phyloP scores from a whole-genome alignment of 768 basidiomycete species.

The Pleurotus platypus region DNA sequence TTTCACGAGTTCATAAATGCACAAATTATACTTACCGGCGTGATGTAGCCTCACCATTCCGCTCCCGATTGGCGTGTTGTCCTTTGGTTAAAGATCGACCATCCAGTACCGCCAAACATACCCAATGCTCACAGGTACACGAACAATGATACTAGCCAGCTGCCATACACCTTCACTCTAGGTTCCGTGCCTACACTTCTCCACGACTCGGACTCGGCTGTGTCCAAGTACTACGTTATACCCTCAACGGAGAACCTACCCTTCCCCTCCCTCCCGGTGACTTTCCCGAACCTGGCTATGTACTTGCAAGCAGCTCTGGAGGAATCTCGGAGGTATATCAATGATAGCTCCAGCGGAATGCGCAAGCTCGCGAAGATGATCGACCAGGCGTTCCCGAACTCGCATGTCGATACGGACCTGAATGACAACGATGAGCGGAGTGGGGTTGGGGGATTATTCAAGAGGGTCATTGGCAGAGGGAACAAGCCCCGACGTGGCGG shows the following conservation, averaged over 20 bases:
- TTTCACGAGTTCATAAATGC: neutral
- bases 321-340: conserved; percentile 57
- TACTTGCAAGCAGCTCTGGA: conserved; percentile 72
- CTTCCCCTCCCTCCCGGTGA: conserved; percentile 69
- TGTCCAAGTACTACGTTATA: conserved; percentile 71
- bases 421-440: conserved; percentile 27
- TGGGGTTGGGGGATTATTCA: conserved; percentile 51
- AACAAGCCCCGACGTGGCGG: conserved; percentile 40
- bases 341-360: conserved; percentile 57
- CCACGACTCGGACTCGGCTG: conserved; percentile 56
- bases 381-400: conserved; percentile 58
- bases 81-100: conserved; percentile 75
- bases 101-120: conserved; percentile 48
- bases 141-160: conserved; percentile 55
- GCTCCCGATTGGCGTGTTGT: conserved; percentile 69
- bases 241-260: conserved; percentile 58
- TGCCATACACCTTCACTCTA: conserved; percentile 73
- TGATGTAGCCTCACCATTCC: conserved; percentile 50
- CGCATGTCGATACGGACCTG: conserved; percentile 12
- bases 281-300: conserved; percentile 70
- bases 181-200: conserved; percentile 58
- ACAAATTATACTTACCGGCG: neutral
- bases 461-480: conserved; percentile 55
- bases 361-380: conserved; percentile 71
- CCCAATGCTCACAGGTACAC: conserved; percentile 44